phyloP scores from a whole-genome alignment of 2,329 filamentous ascomycete species.

The Phialemonium atrogriseum region DNA sequence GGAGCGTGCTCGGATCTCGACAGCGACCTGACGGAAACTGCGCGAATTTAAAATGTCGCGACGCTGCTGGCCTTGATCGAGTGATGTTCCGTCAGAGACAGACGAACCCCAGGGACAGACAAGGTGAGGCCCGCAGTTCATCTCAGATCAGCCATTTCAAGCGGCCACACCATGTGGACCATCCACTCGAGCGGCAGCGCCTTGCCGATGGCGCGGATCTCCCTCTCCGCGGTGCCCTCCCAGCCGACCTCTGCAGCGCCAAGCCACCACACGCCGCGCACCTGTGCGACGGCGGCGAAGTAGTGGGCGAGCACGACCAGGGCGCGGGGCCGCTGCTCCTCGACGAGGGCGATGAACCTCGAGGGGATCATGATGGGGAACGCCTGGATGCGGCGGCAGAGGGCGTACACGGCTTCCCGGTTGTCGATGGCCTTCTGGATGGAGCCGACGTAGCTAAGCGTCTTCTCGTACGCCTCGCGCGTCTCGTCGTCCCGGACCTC shows the following conservation, averaged over 20 bases:
- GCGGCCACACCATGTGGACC: constrained; percentile 15
- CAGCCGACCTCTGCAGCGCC: constrained; percentile 8
- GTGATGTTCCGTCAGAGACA: too few species aligned
- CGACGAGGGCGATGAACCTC: constrained; percentile 14
- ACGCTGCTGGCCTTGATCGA: too few species aligned
- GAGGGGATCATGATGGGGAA: constrained; percentile 17
- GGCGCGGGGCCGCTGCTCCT: constrained; percentile 14
- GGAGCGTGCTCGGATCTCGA: too few species aligned
- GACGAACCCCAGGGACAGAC: too few species aligned
- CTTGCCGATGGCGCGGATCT: constrained; percentile 16
- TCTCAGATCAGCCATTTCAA: constrained; percentile 11
- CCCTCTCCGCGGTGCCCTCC: constrained; percentile 14
- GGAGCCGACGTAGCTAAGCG: constrained; percentile 17
- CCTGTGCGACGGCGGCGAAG: constrained; percentile 14
- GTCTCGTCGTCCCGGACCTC: constrained; percentile 15
- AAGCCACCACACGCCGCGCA: constrained; percentile 18
- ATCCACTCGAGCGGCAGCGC: constrained; percentile 13
- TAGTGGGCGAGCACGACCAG: constrained; percentile 18
- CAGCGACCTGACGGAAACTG: too few species aligned
- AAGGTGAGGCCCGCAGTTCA: background rate
- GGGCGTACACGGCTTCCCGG: constrained; percentile 21
- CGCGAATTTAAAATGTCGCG: too few species aligned
- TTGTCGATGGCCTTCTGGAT: constrained; percentile 15
- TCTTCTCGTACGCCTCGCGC: constrained; percentile 18
- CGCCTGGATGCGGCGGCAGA: constrained; percentile 17